phyloP scores from a whole-genome alignment of 495 filamentous ascomycete genomes.

The Lepidopterella palustris region DNA sequence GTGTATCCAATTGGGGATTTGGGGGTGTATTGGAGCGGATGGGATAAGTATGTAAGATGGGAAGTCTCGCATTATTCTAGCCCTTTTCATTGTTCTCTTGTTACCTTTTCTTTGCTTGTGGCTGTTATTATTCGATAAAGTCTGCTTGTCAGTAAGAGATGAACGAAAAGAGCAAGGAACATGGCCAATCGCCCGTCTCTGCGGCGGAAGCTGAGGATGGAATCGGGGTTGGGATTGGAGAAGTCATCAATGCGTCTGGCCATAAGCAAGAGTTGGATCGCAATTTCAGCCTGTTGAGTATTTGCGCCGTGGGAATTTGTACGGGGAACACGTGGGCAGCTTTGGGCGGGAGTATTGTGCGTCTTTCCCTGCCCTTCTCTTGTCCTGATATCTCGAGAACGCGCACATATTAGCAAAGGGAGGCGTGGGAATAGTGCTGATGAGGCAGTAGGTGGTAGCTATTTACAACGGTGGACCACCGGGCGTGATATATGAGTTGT shows the following conservation, averaged over 20 bases:
- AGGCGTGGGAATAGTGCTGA: background rate
- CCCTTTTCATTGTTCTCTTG: background rate
- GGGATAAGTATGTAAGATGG: background rate
- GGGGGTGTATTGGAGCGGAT: background rate
- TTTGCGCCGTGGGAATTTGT: constrained; percentile 50
- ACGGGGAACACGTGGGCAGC: constrained; percentile 58
- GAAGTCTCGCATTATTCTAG: too few species aligned
- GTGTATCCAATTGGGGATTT: too few species aligned
- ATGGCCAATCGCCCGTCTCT: background rate
- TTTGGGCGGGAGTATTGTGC: constrained; percentile 48
- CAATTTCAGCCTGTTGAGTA: constrained; percentile 52
- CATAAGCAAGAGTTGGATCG: constrained; percentile 56
- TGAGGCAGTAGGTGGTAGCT: constrained; percentile 23
- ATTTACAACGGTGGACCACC: constrained; percentile 51
- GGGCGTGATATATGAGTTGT: constrained; percentile 51
- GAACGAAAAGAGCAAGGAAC: constrained; percentile 1
- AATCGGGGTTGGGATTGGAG: constrained; percentile 10
- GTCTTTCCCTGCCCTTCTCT: background rate
- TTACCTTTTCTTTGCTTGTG: background rate
- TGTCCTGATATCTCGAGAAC: background rate
- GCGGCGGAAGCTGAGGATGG: constrained; percentile 11
- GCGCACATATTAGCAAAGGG: background rate
- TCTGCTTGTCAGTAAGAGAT: background rate
- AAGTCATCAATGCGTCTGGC: constrained; percentile 49
- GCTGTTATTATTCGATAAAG: background rate